Base-by-base conservation (phyloP, 805 yeast genomes). In the Candida pseudoglaebosa region DNA sequence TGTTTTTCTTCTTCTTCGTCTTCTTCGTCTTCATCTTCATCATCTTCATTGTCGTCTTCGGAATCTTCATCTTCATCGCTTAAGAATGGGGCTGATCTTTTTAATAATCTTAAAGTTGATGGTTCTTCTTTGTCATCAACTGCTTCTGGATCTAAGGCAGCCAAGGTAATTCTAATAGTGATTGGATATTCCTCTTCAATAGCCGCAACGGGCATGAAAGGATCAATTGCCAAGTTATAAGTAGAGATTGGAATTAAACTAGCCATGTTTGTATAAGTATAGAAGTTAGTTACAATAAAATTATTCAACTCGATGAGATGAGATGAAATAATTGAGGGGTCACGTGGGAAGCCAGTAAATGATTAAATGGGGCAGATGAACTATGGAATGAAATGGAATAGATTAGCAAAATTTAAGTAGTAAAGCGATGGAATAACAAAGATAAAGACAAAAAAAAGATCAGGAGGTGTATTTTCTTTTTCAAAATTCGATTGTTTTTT, bases 101-200 rank as follows among this genome's bases (percentile, higher is more conserved):
- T 89, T 61, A 91, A 76, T 57, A 91, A 76, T 71, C 95, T 84
- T 58, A 93, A 75, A 53, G 96, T 88, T 22, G 95, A 81, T 49
- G 98, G 97, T 52, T 77, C 82, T 49, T 74, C 80, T 54, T 79
- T 78, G 47, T 82, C 89, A 54, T 88, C 96, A 52, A 77, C 80
- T 21, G 95, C 75, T 56, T 81, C 85, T 46, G 96, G 95, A 67
- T 91, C 96, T 55, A 93, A 74, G 44, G 99, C 95, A 47, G 96
- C 99, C 77, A 91, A 76, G 38, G 98, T 90, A 55, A 91, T 63
- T 67, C 95, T 85, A 51, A 91, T 80, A 45, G 97, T 83, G 50
- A 86, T 84, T 37, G 97, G 96, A 62, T 80, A 81, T 43, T 84
- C 95, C 43, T 80, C 83, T 47, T 83, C 86, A 57, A 86, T 79